Percentiles rank a stretch among this genome's conserved stretches.
These are phyloP conservation scores for Pyrenopolyporus hunteri DNA, from an alignment of 495 filamentous ascomycete genomes.

Conservation along the genomic window DNA sequence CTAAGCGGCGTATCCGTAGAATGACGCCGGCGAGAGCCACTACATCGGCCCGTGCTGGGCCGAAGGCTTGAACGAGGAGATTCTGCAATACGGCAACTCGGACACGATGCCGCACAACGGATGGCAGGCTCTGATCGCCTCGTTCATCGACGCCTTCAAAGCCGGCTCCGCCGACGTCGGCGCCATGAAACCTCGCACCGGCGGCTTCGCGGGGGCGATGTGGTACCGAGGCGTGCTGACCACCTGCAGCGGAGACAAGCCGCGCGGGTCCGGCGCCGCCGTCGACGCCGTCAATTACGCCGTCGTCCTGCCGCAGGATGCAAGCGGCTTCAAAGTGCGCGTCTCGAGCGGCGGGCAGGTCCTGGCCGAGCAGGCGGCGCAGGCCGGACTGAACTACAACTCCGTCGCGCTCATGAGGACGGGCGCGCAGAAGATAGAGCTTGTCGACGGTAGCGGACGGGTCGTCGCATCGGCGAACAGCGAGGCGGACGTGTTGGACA, in stretches of 20 bases:
- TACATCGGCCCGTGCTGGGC: conserved; percentile 55
- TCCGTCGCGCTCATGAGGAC: conserved; percentile 10
- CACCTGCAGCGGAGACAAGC: conserved; percentile 9
- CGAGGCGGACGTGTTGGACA: conserved; percentile 9
- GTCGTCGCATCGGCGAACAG: conserved; percentile 15
- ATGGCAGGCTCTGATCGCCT: conserved; percentile 33
- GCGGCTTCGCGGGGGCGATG: conserved; percentile 12
- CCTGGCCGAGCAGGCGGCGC: conserved; percentile 7
- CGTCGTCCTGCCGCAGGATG: conserved; percentile 7
- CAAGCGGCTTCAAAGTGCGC: background rate
- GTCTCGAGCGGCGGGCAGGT: conserved; percentile 22
- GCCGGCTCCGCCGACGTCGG: conserved; percentile 1
- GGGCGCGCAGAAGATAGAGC: conserved; percentile 28
- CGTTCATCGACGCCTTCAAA: conserved; percentile 36
- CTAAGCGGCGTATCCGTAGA: conserved; percentile 20
- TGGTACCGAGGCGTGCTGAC: conserved; percentile 20
- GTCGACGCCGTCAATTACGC: conserved; percentile 27
- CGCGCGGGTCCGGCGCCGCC: conserved; percentile 16
- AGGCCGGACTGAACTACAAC: conserved; percentile 13
- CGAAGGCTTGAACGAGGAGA: conserved; percentile 35
- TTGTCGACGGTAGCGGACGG: conserved; percentile 1
- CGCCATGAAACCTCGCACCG: conserved; percentile 9
- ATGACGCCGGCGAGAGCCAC: conserved; percentile 54
- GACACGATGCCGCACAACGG: conserved; percentile 29
- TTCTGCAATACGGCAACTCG: conserved; percentile 41